Evolutionary conservation across 257 asterid genomes (phyloP), one percentile per base, ranked within the genome.

Genomic region (Nyctanthes arbortristis): DNA sequence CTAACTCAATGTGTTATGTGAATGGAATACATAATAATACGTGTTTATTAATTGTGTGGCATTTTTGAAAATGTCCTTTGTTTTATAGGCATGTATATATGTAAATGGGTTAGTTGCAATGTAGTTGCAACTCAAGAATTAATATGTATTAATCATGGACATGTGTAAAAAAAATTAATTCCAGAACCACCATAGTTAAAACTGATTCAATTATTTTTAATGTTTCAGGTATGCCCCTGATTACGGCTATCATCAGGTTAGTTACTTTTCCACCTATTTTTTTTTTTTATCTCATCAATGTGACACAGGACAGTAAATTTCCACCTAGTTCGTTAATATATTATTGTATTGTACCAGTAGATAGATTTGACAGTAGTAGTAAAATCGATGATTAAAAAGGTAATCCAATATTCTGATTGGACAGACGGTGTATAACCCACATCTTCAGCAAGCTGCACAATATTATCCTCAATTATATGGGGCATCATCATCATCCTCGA

Each of bases 341-440:
- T n/a, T n/a, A n/a, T n/a, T n/a, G n/a, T n/a, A n/a, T n/a, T n/a
- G n/a, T n/a, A n/a, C n/a, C n/a, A n/a, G n/a, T n/a, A n/a, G n/a
- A n/a, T n/a, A n/a, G n/a, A n/a, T n/a, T n/a, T n/a, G n/a, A n/a
- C n/a, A n/a, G n/a, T n/a, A n/a, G n/a, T n/a, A n/a, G n/a, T n/a
- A n/a, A n/a, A n/a, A n/a, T n/a, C n/a, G n/a, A n/a, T n/a, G n/a
- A n/a, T n/a, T n/a, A n/a, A n/a, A n/a, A n/a, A n/a, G n/a, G n/a
- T n/a, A n/a, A n/a, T n/a, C 39, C 0, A 25, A 33, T 11, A 33
- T 56, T 22, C 24, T 36, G 37, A 31, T 28, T 79, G 70, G 56
- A 55, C 90, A 92, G 98, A 71, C 85, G 49, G 80, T 90, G 75
- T 92, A 89, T 82, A 89, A 84, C 59, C 93, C 88, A 32, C 96